Percentiles rank a stretch among this genome's conserved stretches.
Evolutionary conservation across 108 stramenopile genomes (phyloP).

Genomic region (Mediolabrus comicus): DNA sequence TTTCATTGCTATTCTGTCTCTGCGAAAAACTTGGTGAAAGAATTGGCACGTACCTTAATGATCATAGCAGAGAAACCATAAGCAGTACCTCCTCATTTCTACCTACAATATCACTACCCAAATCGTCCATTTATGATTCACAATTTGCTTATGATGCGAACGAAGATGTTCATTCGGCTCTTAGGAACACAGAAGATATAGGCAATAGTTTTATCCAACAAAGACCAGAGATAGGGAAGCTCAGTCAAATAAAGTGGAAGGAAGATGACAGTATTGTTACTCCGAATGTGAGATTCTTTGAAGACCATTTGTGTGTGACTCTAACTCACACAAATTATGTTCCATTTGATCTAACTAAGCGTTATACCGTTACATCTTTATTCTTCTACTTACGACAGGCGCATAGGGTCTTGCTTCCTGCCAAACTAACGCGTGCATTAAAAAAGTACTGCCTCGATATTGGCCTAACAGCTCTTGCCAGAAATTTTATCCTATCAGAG

Average conservation of each 20-base stretch:
- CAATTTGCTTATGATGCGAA: no score
- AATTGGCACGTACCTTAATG: neutral
- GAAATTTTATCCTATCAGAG: constrained; percentile 8
- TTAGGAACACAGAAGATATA: no score
- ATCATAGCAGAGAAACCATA: no score
- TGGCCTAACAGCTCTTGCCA: constrained; percentile 14
- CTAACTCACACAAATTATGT: no score
- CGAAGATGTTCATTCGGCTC: no score
- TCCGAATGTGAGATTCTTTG: constrained; percentile 8
- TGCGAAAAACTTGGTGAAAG: no score
- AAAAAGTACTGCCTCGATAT: constrained; percentile 8
- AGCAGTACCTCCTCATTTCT: no score
- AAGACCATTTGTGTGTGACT: no score
- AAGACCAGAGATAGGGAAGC: neutral
- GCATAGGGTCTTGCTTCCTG: constrained; percentile 12
- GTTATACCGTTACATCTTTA: neutral
- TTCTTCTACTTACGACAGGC: neutral
- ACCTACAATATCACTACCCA: no score
- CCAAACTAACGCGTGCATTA: constrained; percentile 9
- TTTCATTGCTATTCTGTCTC: no score
- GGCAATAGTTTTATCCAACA: neutral
- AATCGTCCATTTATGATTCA: no score
- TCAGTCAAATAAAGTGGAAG: constrained; percentile 2
- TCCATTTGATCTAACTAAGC: neutral
- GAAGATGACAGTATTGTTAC: constrained; percentile 6